A percentile compares a stretch with the other conserved stretches of the same genome.
Evolutionary conservation across 2,329 filamentous ascomycete species (phyloP).

Genomic region (Phoma sp.): DNA sequence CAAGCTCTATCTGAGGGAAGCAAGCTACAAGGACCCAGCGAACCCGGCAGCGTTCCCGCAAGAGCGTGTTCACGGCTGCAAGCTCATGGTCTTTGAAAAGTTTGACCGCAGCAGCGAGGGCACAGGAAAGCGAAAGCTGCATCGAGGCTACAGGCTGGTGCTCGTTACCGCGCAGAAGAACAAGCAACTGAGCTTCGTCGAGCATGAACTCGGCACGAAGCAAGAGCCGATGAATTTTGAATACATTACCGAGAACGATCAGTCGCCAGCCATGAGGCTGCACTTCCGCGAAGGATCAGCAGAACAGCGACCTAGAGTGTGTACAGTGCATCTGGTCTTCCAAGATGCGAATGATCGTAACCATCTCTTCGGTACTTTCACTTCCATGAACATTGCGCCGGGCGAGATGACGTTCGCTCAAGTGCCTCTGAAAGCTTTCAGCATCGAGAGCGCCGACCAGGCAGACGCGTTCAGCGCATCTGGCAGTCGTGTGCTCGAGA

Average conservation of each 20-base stretch:
- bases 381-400: slow-evolving; percentile 71
- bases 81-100: slow-evolving; percentile 77
- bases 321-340: slow-evolving; percentile 80
- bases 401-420: slow-evolving; percentile 76
- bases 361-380: slow-evolving; percentile 73
- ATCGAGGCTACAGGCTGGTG: slow-evolving; percentile 79
- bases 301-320: slow-evolving; percentile 54
- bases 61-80: slow-evolving; percentile 74
- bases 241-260: slow-evolving; percentile 64
- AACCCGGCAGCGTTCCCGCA: slow-evolving; percentile 75
- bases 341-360: slow-evolving; percentile 73
- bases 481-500: slow-evolving; percentile 51
- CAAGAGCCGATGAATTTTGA: slow-evolving; percentile 77
- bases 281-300: slow-evolving; percentile 67
- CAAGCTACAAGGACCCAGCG: slow-evolving; percentile 82
- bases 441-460: slow-evolving; percentile 65
- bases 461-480: slow-evolving; percentile 51
- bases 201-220: slow-evolving; percentile 68
- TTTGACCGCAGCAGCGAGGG: slow-evolving; percentile 72
- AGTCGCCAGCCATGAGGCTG: slow-evolving; percentile 73
- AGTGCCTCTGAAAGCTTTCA: slow-evolving; percentile 69
- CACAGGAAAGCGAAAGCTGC: slow-evolving; percentile 72
- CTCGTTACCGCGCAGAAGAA: slow-evolving; percentile 78
- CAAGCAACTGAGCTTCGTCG: slow-evolving; percentile 78
- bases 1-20: slow-evolving; percentile 71